Evolutionary conservation across 2,329 filamentous ascomycete genomes (phyloP).

Genomic region (Plenodomus lindquistii): DNA sequence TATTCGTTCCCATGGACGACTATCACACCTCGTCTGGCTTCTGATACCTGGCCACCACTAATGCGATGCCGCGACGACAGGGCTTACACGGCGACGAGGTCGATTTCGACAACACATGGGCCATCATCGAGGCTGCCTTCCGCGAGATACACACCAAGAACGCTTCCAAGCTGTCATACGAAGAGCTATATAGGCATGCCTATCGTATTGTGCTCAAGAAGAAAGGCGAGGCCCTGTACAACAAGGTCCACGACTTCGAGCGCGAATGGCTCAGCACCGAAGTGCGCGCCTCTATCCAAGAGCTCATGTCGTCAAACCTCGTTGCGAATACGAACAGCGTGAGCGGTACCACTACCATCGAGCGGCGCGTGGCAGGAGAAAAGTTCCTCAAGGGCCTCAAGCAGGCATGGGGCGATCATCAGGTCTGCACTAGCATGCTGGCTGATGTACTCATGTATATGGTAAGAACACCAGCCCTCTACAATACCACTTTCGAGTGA

Average conservation of each 20-base stretch:
- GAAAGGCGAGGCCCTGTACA: conserved; percentile 80
- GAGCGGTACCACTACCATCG: conserved; percentile 68
- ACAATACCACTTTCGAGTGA: not conserved
- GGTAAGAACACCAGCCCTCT: conserved; percentile 48
- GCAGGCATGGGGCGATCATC: conserved; percentile 84
- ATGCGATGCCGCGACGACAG: conserved; percentile 43
- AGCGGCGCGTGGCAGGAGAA: conserved; percentile 79
- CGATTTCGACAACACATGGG: conserved; percentile 88
- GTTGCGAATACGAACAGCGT: conserved; percentile 56
- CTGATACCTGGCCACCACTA: not conserved
- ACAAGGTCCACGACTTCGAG: conserved; percentile 79
- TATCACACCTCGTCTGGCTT: not conserved
- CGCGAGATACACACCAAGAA: conserved; percentile 90
- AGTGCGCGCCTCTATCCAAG: conserved; percentile 71
- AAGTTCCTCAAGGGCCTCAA: conserved; percentile 77
- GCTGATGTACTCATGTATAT: conserved; percentile 98
- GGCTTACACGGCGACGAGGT: conserved; percentile 64
- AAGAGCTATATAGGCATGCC: conserved; percentile 89
- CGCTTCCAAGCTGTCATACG: conserved; percentile 87
- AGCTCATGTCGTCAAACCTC: conserved; percentile 71
- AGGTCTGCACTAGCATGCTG: conserved; percentile 93
- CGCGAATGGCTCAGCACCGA: conserved; percentile 75
- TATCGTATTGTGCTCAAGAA: conserved; percentile 94
- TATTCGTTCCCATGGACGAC: not conserved
- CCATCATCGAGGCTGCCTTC: conserved; percentile 73